Conservation (phyloP, 345 rosid species). For the Moringa oleifera region DNA sequence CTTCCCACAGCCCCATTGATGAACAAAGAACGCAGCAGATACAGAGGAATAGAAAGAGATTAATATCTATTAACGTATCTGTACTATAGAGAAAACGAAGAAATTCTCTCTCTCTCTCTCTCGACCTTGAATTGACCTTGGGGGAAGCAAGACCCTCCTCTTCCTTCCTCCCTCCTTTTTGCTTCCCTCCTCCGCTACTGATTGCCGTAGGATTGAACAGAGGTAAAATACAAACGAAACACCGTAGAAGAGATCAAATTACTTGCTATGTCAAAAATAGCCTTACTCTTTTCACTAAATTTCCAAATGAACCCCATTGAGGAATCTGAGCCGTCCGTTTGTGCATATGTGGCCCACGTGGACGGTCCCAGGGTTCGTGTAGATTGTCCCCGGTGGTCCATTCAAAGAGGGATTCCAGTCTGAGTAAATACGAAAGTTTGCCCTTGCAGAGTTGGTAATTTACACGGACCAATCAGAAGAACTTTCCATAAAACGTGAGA, state of each 20-base stretch:
- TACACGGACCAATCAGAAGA: conserved; percentile 19
- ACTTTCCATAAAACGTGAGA: conserved; percentile 27
- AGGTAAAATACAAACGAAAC: too few species aligned
- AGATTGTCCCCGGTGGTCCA: conserved; percentile 1
- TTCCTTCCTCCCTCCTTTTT: background rate
- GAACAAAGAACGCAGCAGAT: conserved; percentile 17
- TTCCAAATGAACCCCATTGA: too few species aligned
- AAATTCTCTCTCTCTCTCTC: conserved; percentile 27
- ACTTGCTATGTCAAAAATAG: too few species aligned
- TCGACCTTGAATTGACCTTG: conserved; percentile 2
- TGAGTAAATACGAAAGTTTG: background rate
- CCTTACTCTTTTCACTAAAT: too few species aligned
- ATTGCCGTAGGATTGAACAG: conserved; percentile 7
- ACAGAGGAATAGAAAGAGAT: conserved; percentile 9
- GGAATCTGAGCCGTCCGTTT: too few species aligned
- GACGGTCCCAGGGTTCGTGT: too few species aligned
- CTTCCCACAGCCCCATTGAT: conserved; percentile 63
- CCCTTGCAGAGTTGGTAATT: background rate
- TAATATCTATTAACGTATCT: background rate
- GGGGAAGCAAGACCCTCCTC: conserved; percentile 14
- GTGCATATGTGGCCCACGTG: too few species aligned
- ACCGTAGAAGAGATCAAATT: too few species aligned
- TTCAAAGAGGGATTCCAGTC: background rate
- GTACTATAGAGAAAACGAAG: background rate
- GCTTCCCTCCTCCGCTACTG: conserved; percentile 22